Conservation (phyloP, 2,329 filamentous ascomycete species). For the Periconia sp. region DNA sequence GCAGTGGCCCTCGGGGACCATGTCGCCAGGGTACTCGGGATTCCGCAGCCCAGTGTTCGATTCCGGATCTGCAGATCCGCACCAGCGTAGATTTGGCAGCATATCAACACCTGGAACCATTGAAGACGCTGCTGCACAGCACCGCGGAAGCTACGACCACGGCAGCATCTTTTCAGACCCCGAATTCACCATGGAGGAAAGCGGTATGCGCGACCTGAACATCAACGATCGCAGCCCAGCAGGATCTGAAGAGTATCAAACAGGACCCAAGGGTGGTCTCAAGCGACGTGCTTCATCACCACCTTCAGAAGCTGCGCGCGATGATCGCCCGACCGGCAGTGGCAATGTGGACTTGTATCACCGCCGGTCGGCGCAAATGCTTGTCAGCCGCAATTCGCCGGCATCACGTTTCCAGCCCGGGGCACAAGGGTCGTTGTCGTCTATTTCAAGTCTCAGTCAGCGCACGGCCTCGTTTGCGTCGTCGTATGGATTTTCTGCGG, state of each 20-base stretch:
- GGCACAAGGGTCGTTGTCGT: conserved; percentile 67
- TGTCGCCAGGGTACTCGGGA: conserved; percentile 51
- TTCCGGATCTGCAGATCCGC: conserved; percentile 32
- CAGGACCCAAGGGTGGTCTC: conserved; percentile 58
- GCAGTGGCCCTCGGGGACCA: conserved; percentile 50
- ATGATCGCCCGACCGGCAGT: conserved; percentile 52
- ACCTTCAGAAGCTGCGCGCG: conserved; percentile 60
- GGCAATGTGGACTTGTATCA: conserved; percentile 58
- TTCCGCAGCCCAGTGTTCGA: conserved; percentile 52
- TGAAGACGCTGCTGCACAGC: conserved; percentile 61
- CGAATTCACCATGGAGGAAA: conserved; percentile 62
- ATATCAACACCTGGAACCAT: conserved; percentile 52
- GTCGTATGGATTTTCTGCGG: conserved; percentile 63
- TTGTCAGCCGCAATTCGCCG: conserved; percentile 61
- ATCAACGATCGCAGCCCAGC: conserved; percentile 60
- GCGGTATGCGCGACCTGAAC: conserved; percentile 57
- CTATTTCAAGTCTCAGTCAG: conserved; percentile 66
- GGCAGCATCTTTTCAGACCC: conserved; percentile 58
- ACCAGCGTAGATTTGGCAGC: conserved; percentile 54
- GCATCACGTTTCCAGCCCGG: conserved; percentile 61
- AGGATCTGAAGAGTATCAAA: conserved; percentile 51
- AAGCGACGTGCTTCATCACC: conserved; percentile 71
- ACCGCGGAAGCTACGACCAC: conserved; percentile 69
- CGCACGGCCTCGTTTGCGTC: conserved; percentile 69
- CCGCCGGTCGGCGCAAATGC: conserved; percentile 61